A percentile compares a stretch with the other conserved stretches of the same genome.
These are phyloP conservation scores for Populus pruinosa DNA, from an alignment of 345 rosid species.

Conservation along the genomic window DNA sequence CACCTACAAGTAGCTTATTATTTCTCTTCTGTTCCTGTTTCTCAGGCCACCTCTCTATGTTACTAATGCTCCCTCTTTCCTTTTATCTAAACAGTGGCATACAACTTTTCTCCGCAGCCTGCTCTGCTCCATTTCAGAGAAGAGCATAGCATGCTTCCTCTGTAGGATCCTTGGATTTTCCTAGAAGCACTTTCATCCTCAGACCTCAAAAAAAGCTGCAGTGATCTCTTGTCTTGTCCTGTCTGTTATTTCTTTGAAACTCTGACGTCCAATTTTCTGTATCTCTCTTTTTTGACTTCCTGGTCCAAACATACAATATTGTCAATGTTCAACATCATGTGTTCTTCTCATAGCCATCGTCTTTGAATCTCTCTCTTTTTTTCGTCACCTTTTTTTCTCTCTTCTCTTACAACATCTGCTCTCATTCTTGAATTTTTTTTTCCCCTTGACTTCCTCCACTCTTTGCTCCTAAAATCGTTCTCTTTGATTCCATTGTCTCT, in stretches of 20 bases:
- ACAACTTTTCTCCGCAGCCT: constrained; percentile 17
- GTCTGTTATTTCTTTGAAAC: not conserved
- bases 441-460: not conserved
- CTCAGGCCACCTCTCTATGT: not conserved
- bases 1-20: too few species aligned
- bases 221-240: not conserved
- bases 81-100: not conserved
- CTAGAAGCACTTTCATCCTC: constrained; percentile 1
- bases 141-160: constrained; percentile 12
- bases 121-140: constrained; percentile 23
- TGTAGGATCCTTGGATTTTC: constrained; percentile 2
- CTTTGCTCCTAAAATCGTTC: too few species aligned
- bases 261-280: not conserved
- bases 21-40: not conserved
- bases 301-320: not conserved
- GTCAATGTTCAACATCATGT: constrained; percentile 13
- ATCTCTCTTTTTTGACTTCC: constrained; percentile 7
- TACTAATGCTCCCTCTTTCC: not conserved
- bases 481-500: not conserved
- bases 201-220: constrained; percentile 1
- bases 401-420: not conserved
- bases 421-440: constrained; percentile 1
- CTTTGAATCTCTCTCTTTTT: constrained; percentile 19
- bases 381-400: not conserved
- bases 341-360: constrained; percentile 20